Conservation (phyloP, 2,329 filamentous ascomycete genomes). For the Aureobasidium subglaciale region DNA sequence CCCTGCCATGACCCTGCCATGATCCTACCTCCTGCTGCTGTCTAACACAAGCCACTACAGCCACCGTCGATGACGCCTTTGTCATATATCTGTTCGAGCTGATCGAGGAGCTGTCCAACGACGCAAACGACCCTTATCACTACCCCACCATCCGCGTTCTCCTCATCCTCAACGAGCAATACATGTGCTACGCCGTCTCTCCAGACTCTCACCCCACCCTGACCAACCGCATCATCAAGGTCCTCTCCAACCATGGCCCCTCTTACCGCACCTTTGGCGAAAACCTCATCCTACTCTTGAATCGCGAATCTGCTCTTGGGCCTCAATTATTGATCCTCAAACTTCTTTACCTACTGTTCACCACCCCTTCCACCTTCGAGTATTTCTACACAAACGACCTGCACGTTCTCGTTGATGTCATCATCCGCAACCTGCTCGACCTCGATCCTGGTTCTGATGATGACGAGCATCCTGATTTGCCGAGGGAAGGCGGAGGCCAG, state of each 20-base stretch:
- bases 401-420: constrained; percentile 87
- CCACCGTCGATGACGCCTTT: constrained; percentile 65
- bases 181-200: constrained; percentile 62
- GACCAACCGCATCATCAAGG: constrained; percentile 91
- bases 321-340: constrained; percentile 95
- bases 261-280: constrained; percentile 92
- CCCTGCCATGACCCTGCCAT: constrained; percentile 23
- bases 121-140: constrained; percentile 87
- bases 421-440: constrained; percentile 94
- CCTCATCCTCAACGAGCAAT: constrained; percentile 94
- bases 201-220: constrained; percentile 39
- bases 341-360: constrained; percentile 89
- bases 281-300: constrained; percentile 91
- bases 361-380: constrained; percentile 82
- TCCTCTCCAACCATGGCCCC: constrained; percentile 72
- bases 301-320: constrained; percentile 87
- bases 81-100: constrained; percentile 76
- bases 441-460: constrained; percentile 67
- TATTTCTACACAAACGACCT: constrained; percentile 99
- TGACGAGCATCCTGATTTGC: constrained; percentile 24
- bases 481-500: constrained; percentile 25
- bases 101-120: constrained; percentile 80
- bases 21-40: neutral
- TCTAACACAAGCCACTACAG: constrained; percentile 28
- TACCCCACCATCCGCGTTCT: constrained; percentile 90